Percentiles rank a stretch among this genome's conserved stretches.
Evolutionary conservation across 2,329 filamentous ascomycete species (phyloP).

Genomic region (Microdochium nivale): DNA sequence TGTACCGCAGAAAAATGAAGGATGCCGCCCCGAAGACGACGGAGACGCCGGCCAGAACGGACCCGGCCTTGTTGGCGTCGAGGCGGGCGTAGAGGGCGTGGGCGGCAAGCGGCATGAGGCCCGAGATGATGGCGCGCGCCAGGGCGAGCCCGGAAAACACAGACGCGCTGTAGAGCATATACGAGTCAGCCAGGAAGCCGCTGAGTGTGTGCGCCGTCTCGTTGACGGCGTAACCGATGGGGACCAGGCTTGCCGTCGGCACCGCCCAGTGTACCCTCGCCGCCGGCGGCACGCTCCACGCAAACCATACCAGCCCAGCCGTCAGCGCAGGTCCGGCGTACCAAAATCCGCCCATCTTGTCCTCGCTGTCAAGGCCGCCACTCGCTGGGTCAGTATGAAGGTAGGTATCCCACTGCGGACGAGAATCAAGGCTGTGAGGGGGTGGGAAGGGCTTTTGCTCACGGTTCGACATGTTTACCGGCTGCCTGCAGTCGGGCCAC

Average conservation of each 20-base stretch:
- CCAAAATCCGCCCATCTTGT: conserved; percentile 37
- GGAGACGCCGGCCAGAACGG: conserved; percentile 12
- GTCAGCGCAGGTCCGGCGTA: conserved; percentile 33
- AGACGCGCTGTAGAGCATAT: conserved; percentile 14
- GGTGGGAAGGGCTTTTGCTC: not conserved
- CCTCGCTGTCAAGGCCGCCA: conserved; percentile 24
- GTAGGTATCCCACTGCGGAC: not conserved
- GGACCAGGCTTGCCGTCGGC: conserved; percentile 33
- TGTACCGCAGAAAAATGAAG: conserved; percentile 12
- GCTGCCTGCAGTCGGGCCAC: not conserved
- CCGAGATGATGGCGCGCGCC: conserved; percentile 13
- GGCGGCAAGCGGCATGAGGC: conserved; percentile 14
- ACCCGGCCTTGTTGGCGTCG: conserved; percentile 12
- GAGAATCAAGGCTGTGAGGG: conserved; percentile 4
- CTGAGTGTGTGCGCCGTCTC: conserved; percentile 14
- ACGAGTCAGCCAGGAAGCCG: conserved; percentile 16
- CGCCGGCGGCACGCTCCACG: conserved; percentile 35
- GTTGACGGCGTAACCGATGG: conserved; percentile 37
- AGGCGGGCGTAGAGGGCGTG: conserved; percentile 11
- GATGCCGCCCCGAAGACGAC: conserved; percentile 10
- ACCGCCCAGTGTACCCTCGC: conserved; percentile 26
- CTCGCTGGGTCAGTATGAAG: not conserved
- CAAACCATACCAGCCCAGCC: conserved; percentile 33
- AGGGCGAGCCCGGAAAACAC: conserved; percentile 15
- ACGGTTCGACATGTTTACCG: conserved; percentile 10